Conservation (phyloP, 331 rosid genomes). For the Acacia concinna region DNA sequence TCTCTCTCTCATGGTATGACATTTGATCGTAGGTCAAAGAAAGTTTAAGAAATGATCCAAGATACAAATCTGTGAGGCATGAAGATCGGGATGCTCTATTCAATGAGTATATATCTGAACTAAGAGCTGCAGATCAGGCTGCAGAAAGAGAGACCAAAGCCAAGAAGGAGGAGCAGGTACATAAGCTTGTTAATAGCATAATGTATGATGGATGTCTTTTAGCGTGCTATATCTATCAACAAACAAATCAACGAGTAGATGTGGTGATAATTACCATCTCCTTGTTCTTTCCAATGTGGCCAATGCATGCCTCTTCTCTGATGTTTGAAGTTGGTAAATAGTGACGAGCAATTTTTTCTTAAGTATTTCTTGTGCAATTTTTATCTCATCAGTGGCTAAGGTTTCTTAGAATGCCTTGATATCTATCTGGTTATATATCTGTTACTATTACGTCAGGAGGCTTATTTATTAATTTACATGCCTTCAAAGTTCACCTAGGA, state of each 20-base stretch:
- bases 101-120: slow-evolving; percentile 73
- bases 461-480: neutral
- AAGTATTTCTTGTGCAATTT: neutral
- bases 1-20: neutral
- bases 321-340: slow-evolving; percentile 11
- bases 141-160: slow-evolving; percentile 79
- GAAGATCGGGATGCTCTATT: slow-evolving; percentile 85
- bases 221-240: neutral
- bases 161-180: slow-evolving; percentile 91
- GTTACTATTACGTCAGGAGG: slow-evolving; percentile 11
- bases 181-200: slow-evolving; percentile 6
- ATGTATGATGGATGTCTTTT: slow-evolving; percentile 16
- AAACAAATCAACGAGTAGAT: neutral
- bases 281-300: slow-evolving; percentile 11
- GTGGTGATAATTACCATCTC: neutral
- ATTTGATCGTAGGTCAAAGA: slow-evolving; percentile 72
- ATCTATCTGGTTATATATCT: slow-evolving; percentile 12
- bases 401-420: slow-evolving; percentile 21
- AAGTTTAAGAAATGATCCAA: slow-evolving; percentile 74
- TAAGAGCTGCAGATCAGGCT: slow-evolving; percentile 77
- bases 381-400: slow-evolving; percentile 11
- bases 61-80: slow-evolving; percentile 81
- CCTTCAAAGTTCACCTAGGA: slow-evolving; percentile 1
- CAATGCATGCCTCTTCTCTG: slow-evolving; percentile 2
- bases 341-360: slow-evolving; percentile 4